These are phyloP conservation scores for Boletus eberwhitei DNA, from an alignment of 768 basidiomycete species.

Conservation along the genomic window DNA sequence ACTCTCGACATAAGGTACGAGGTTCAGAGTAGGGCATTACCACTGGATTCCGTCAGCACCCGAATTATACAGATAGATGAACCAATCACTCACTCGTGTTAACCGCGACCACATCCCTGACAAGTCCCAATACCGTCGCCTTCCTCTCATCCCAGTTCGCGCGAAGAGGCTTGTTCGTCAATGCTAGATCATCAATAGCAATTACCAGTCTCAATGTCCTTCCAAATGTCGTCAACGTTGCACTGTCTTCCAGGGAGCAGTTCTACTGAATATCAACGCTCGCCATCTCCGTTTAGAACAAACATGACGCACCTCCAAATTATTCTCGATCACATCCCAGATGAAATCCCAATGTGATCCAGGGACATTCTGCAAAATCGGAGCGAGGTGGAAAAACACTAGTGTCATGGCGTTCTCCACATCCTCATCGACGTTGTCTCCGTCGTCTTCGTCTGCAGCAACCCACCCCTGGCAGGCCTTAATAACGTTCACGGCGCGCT, in stretches of 20 bases:
- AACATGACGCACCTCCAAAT: constrained; percentile 66
- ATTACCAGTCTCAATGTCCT: constrained; percentile 67
- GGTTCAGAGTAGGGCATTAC: constrained; percentile 46
- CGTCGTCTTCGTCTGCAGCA: constrained; percentile 46
- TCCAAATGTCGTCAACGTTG: constrained; percentile 59
- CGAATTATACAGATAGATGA: not conserved
- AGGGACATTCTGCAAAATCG: constrained; percentile 81
- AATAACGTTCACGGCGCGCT: constrained; percentile 81
- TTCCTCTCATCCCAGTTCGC: constrained; percentile 64
- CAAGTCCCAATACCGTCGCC: constrained; percentile 47
- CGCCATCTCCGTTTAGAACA: not conserved
- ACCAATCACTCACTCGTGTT: constrained; percentile 44
- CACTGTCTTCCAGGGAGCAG: constrained; percentile 54
- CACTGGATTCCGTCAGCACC: constrained; percentile 1
- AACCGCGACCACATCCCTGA: constrained; percentile 58
- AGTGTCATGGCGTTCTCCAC: constrained; percentile 75
- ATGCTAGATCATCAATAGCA: constrained; percentile 63
- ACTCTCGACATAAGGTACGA: constrained; percentile 61
- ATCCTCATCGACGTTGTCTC: constrained; percentile 67
- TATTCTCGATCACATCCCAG: constrained; percentile 84
- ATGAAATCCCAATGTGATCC: constrained; percentile 93
- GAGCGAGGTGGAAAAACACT: constrained; percentile 72
- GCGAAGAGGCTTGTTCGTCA: constrained; percentile 70
- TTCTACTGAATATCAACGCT: constrained; percentile 42
- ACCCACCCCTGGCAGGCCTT: constrained; percentile 87